Percentiles rank a stretch among this genome's conserved stretches.
Evolutionary conservation across 495 filamentous ascomycete species (phyloP).

Genomic region (Xylaria longipes): DNA sequence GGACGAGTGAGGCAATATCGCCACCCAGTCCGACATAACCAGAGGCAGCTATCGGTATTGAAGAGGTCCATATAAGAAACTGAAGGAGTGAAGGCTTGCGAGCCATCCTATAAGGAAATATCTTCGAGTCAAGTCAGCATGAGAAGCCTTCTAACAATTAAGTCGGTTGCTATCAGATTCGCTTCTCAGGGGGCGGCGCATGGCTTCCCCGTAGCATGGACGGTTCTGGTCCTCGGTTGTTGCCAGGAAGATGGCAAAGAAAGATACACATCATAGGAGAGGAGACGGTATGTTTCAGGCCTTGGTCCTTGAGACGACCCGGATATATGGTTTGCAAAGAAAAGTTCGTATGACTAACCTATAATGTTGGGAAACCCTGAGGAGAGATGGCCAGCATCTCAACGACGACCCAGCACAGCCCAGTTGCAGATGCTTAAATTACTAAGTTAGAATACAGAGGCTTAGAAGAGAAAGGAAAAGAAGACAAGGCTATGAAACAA

Average conservation of each 20-base stretch:
- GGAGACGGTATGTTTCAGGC: constrained; percentile 27
- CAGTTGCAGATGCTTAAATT: constrained; percentile 23
- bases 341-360: constrained; percentile 37
- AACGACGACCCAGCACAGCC: constrained; percentile 39
- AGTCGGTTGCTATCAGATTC: constrained; percentile 30
- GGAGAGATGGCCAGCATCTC: constrained; percentile 50
- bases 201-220: constrained; percentile 26
- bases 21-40: constrained; percentile 44
- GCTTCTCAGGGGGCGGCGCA: constrained; percentile 30
- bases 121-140: constrained; percentile 43
- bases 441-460: constrained; percentile 34
- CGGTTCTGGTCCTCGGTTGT: constrained; percentile 1
- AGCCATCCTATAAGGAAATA: constrained; percentile 54
- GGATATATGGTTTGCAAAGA: constrained; percentile 33
- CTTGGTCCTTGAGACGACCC: constrained; percentile 24
- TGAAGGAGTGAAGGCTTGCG: constrained; percentile 40
- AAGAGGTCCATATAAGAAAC: constrained; percentile 46
- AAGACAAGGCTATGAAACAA: constrained; percentile 29
- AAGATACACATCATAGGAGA: constrained; percentile 14
- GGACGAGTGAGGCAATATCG: constrained; percentile 59
- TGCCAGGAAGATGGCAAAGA: constrained; percentile 19
- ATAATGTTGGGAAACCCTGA: constrained; percentile 43
- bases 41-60: constrained; percentile 35
- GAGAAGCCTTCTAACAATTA: constrained; percentile 23
- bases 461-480: constrained; percentile 34